These are phyloP conservation scores for Microbotryomycetes sp. DNA, from an alignment of 1,284 basidiomycete species.

Conservation along the genomic window DNA sequence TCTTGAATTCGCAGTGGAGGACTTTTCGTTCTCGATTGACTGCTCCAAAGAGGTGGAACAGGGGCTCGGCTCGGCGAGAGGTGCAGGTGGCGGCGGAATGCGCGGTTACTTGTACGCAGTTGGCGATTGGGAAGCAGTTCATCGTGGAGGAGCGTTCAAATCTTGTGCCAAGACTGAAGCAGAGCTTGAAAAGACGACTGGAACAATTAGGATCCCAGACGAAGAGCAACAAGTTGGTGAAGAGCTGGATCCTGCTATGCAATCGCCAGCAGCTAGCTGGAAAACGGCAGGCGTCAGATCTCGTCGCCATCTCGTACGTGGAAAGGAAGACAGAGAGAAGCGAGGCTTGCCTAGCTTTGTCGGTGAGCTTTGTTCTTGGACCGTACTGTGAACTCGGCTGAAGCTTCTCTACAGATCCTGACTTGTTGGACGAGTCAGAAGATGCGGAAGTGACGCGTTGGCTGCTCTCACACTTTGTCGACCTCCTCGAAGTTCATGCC, in stretches of 20 bases:
- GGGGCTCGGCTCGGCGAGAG: not conserved
- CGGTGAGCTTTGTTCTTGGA: not conserved
- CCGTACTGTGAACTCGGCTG: not conserved
- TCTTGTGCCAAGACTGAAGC: not conserved
- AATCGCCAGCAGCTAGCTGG: too few relatives aligned
- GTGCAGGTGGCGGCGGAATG: slow-evolving; percentile 1
- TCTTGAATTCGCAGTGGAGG: not conserved
- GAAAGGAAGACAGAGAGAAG: not conserved
- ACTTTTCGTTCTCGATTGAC: slow-evolving; percentile 4
- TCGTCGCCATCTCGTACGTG: not conserved
- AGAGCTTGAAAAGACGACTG: not conserved
- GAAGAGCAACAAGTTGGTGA: not conserved
- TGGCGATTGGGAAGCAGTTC: slow-evolving; percentile 5
- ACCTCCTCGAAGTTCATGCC: slow-evolving; percentile 4
- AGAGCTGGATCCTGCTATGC: too few relatives aligned
- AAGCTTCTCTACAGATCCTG: not conserved
- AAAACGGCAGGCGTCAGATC: not conserved
- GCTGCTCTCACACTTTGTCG: slow-evolving; percentile 2
- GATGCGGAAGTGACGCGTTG: not conserved
- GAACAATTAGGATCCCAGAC: not conserved
- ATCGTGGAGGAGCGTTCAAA: slow-evolving; percentile 2
- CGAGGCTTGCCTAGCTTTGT: slow-evolving; percentile 1
- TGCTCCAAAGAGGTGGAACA: not conserved
- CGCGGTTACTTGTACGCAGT: slow-evolving; percentile 1
- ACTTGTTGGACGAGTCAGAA: not conserved